Base-by-base conservation (phyloP, 108 stramenopile genomes). In the Schizochytrium sp. region DNA sequence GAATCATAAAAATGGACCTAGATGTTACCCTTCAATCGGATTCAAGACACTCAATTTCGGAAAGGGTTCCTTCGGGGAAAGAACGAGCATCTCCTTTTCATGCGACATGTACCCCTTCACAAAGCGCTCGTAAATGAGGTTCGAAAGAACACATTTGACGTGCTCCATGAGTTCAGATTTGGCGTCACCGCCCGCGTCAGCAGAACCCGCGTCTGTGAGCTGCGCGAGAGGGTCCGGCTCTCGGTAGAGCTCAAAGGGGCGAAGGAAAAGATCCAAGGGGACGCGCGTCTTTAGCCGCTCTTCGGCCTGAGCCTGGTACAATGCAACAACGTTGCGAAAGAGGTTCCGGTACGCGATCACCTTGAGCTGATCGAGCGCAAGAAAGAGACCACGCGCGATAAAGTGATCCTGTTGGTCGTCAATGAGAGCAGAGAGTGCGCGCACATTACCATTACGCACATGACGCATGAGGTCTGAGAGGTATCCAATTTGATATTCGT, bases 101-200 rank as follows among this genome's bases (percentile, higher is more conserved):
- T 98, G 98, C 19, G 95, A 95, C 34, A 98, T 92, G 90, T 98
- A 98, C 12, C 97, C 98, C 60, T 97, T 94, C 44, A 98, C 92
- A 72, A 93, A 94, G 44, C 96, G 95, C 60, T 94, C 92, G 89
- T 91, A 97, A 72, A 98, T 98, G 57, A 98, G 91, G 89, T 98
- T 98, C n/a, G 97, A 96, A 88, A 98, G 89, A 58, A 98, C 95
- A 89, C 98, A 98, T 89, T 98, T 97, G 8, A 98, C 93, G 94
- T 98, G 97, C 87, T 98, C 98, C 72, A 97, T 88, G 93, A 97
- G 97, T 59, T 95, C 97, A 48, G 48, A 29, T 48, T 76, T 25
- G 76, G 23, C 44, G 88, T 16, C 10, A 51, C 72, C 29, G 87
- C 44, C 88, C 88, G 89, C 87, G 88, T 90, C 72, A 88, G 72